Evolutionary conservation across 257 asterid genomes (phyloP).

Genomic region (Marsdenia floribunda): DNA sequence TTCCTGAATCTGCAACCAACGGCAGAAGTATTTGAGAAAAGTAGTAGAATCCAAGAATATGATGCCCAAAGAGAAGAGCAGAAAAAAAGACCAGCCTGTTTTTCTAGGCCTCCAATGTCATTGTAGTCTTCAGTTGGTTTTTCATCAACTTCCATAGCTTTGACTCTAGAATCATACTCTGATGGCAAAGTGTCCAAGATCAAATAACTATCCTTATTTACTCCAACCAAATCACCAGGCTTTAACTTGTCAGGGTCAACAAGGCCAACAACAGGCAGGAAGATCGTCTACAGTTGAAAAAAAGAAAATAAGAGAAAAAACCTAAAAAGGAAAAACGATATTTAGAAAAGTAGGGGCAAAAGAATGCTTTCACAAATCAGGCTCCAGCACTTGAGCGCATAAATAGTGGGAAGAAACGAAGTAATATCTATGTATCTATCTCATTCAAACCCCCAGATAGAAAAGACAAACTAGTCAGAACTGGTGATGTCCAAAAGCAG

Average conservation of each 20-base stretch:
- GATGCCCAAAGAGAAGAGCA: neutral
- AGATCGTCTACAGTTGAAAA: constrained; percentile 66
- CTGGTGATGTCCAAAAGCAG: neutral
- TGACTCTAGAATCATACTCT: constrained; percentile 94
- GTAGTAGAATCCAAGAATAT: neutral
- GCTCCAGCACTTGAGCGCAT: neutral
- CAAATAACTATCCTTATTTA: constrained; percentile 92
- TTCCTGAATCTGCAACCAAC: constrained; percentile 65
- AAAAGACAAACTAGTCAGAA: neutral
- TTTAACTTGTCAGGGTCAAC: constrained; percentile 93
- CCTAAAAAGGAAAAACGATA: neutral
- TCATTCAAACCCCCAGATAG: neutral
- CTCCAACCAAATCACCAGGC: constrained; percentile 98
- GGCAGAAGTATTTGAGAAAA: neutral
- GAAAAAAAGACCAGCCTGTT: constrained; percentile 49
- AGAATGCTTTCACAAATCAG: neutral
- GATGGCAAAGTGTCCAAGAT: constrained; percentile 97
- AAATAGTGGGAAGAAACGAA: constrained; percentile 3
- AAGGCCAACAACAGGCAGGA: constrained; percentile 93
- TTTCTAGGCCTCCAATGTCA: constrained; percentile 94
- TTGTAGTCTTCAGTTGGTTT: constrained; percentile 98
- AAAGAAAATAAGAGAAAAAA: neutral
- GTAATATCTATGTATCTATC: neutral
- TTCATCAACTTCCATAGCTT: constrained; percentile 99
- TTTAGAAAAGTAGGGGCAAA: neutral